These are phyloP conservation scores for Mortierella alpina DNA, from an alignment of 192 early-diverging fungal species.

Conservation along the genomic window DNA sequence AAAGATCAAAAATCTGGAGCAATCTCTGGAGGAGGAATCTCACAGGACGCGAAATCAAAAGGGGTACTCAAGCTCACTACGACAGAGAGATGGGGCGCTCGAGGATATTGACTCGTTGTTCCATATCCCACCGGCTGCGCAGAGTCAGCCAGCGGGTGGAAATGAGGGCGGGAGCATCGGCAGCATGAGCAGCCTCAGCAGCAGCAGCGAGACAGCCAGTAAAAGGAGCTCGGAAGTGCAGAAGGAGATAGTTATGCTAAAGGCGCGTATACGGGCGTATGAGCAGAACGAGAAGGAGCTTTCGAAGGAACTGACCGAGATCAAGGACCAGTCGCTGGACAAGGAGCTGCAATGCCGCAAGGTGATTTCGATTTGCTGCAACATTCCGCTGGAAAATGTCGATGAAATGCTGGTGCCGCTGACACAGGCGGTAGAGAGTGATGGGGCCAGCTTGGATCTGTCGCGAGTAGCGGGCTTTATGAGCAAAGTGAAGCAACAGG, in stretches of 20 bases:
- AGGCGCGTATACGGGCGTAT: slow-evolving; percentile 51
- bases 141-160: not conserved
- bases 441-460: slow-evolving; percentile 63
- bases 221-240: slow-evolving; percentile 4
- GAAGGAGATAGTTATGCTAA: slow-evolving; percentile 40
- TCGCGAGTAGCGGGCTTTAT: slow-evolving; percentile 61
- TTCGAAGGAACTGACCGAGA: slow-evolving; percentile 63
- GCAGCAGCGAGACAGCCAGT: not conserved
- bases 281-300: slow-evolving; percentile 57
- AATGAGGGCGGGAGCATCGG: no score
- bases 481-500: slow-evolving; percentile 53
- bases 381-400: slow-evolving; percentile 81
- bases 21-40: slow-evolving; percentile 61
- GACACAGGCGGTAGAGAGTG: slow-evolving; percentile 83
- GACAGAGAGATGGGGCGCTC: slow-evolving; percentile 2
- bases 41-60: slow-evolving; percentile 56
- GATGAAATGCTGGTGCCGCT: slow-evolving; percentile 82
- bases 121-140: not conserved
- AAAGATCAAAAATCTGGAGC: slow-evolving; percentile 72
- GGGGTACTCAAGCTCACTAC: slow-evolving; percentile 17
- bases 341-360: slow-evolving; percentile 84
- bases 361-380: slow-evolving; percentile 89
- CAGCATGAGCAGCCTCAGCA: no score
- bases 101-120: slow-evolving; percentile 20
- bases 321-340: slow-evolving; percentile 66